phyloP scores from a whole-genome alignment of 148 eudicot species.

The Rhododendron vialii region DNA sequence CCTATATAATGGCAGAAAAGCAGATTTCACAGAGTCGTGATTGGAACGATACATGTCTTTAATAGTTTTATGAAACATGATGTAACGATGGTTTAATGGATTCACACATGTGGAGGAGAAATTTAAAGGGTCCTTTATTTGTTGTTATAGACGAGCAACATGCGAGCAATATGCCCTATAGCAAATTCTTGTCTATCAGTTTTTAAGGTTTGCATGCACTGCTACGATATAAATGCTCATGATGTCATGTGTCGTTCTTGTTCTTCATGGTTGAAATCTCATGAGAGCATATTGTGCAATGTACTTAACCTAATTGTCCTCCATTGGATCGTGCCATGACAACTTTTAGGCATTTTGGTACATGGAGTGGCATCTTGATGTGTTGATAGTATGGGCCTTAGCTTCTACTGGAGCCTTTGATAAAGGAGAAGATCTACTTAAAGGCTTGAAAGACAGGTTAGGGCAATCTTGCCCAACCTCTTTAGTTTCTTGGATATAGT shows the following conservation, averaged over 20 bases:
- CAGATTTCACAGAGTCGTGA: not conserved
- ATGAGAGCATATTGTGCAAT: not conserved
- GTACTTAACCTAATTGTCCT: not conserved
- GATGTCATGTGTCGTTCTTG: not conserved
- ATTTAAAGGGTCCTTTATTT: not conserved
- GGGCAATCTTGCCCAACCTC: not conserved
- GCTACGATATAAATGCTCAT: not conserved
- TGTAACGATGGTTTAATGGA: not conserved
- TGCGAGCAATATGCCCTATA: not conserved
- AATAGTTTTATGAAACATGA: too few relatives aligned
- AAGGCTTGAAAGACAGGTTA: slow-evolving; percentile 59
- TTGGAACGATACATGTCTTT: not conserved
- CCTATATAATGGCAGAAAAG: not conserved
- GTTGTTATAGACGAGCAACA: not conserved
- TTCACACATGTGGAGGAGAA: not conserved
- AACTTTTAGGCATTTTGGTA: slow-evolving; percentile 52
- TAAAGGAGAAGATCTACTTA: slow-evolving; percentile 57
- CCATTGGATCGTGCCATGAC: not conserved
- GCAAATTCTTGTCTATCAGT: not conserved
- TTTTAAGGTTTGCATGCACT: not conserved
- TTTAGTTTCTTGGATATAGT: not conserved
- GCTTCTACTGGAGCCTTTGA: slow-evolving; percentile 38
- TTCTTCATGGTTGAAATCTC: not conserved
- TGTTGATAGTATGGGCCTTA: slow-evolving; percentile 70
- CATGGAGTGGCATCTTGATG: slow-evolving; percentile 83